Conservation (phyloP, 2,329 filamentous ascomycete species). For the Botrytis elliptica region DNA sequence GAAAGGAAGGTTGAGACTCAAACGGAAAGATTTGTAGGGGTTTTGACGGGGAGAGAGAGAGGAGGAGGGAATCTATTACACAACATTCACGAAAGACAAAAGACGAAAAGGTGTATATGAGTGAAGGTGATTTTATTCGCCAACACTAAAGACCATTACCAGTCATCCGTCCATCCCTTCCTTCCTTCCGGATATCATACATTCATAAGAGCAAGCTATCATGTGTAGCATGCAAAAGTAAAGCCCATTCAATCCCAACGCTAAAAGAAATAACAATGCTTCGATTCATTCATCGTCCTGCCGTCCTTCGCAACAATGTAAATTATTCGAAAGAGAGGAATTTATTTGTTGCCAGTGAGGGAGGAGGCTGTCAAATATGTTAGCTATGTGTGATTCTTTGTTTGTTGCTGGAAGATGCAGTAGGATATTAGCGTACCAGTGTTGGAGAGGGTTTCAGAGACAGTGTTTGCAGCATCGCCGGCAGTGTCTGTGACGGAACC, state of each 20-base stretch:
- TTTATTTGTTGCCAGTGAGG: slow-evolving; percentile 17
- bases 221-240: background rate
- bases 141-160: background rate
- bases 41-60: background rate
- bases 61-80: background rate
- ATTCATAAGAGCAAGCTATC: background rate
- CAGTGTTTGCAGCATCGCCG: slow-evolving; percentile 33
- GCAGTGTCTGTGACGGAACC: slow-evolving; percentile 44
- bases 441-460: slow-evolving; percentile 21
- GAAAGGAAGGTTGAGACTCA: background rate
- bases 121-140: background rate
- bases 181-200: background rate
- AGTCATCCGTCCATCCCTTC: background rate
- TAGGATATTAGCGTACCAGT: background rate
- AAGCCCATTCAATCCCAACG: background rate
- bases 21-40: background rate
- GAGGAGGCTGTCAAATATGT: background rate
- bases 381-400: background rate
- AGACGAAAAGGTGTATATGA: background rate
- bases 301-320: no score
- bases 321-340: background rate
- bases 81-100: background rate
- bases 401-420: background rate
- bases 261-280: background rate
- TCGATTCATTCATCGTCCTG: background rate